Evolutionary conservation across 345 rosid genomes (phyloP).

Genomic region (Ricinus communis): DNA sequence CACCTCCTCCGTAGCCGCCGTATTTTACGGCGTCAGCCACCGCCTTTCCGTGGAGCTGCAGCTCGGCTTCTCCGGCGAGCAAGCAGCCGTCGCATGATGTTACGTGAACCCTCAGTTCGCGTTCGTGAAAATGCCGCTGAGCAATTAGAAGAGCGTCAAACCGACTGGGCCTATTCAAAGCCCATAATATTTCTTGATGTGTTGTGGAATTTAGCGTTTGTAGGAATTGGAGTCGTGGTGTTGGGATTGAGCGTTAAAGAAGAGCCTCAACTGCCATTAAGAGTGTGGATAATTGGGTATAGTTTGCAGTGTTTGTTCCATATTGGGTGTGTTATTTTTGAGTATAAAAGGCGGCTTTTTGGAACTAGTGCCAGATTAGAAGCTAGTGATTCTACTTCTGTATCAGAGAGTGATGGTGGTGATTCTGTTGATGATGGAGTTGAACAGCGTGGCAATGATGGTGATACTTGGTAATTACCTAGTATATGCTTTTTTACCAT

Average conservation of each 20-base stretch:
- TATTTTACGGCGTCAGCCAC: slow-evolving; percentile 51
- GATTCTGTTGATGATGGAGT: slow-evolving; percentile 32
- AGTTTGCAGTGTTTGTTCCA: slow-evolving; percentile 66
- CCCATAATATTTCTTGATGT: slow-evolving; percentile 67
- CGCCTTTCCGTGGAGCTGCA: slow-evolving; percentile 57
- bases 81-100: slow-evolving; percentile 77
- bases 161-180: slow-evolving; percentile 76
- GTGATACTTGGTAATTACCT: slow-evolving; percentile 43
- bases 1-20: slow-evolving; percentile 62
- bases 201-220: slow-evolving; percentile 64
- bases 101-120: slow-evolving; percentile 69
- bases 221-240: slow-evolving; percentile 46
- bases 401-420: slow-evolving; percentile 35
- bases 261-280: slow-evolving; percentile 59
- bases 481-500: too few relatives aligned
- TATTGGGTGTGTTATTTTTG: slow-evolving; percentile 53
- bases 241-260: slow-evolving; percentile 53
- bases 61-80: slow-evolving; percentile 73
- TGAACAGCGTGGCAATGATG: slow-evolving; percentile 33
- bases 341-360: slow-evolving; percentile 49
- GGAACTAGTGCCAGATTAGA: slow-evolving; percentile 21
- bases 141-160: slow-evolving; percentile 83
- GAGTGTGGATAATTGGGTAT: slow-evolving; percentile 75
- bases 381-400: slow-evolving; percentile 18
- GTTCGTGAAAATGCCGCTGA: slow-evolving; percentile 87